Evolutionary conservation across 352 stramenopile species (phyloP).

Genomic region (Phytophthora pinifolia): DNA sequence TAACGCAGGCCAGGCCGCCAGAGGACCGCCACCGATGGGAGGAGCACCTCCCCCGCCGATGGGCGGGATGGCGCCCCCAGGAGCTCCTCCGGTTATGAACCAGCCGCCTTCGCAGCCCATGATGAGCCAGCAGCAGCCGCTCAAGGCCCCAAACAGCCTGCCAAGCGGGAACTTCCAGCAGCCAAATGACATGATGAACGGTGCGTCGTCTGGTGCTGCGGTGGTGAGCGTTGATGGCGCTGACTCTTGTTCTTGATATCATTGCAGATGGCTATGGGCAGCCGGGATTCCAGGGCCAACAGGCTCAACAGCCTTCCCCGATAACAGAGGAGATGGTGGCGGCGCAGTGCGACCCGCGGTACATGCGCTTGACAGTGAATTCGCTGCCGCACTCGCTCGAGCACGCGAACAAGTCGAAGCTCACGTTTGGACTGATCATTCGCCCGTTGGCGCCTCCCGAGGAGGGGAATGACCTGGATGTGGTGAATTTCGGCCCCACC

Average conservation of each 20-base stretch:
- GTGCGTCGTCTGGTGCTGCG: constrained; percentile 33
- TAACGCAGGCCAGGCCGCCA: constrained; percentile 28
- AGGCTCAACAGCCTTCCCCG: constrained; percentile 49
- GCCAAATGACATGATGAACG: constrained; percentile 66
- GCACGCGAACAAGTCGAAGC: constrained; percentile 78
- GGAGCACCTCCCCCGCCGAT: constrained; percentile 38
- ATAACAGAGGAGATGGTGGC: constrained; percentile 73
- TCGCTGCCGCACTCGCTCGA: constrained; percentile 81
- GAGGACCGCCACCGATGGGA: constrained; percentile 29
- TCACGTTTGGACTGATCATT: constrained; percentile 87
- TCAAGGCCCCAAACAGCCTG: constrained; percentile 32
- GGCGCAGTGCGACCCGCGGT: constrained; percentile 75
- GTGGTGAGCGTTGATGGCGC: constrained; percentile 6
- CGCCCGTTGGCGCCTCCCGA: constrained; percentile 74
- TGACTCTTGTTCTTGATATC: constrained; percentile 6
- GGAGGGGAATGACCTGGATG: constrained; percentile 67
- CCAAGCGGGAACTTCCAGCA: constrained; percentile 87
- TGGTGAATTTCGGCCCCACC: constrained; percentile 86
- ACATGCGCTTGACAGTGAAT: constrained; percentile 82
- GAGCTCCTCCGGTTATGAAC: constrained; percentile 18
- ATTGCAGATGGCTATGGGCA: constrained; percentile 56
- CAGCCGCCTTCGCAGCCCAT: constrained; percentile 25
- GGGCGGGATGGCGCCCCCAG: constrained; percentile 31
- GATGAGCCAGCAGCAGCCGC: constrained; percentile 28
- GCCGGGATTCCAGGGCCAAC: constrained; percentile 40